Conservation (phyloP, 1,284 basidiomycete species). For the Jaminaea rosea region DNA sequence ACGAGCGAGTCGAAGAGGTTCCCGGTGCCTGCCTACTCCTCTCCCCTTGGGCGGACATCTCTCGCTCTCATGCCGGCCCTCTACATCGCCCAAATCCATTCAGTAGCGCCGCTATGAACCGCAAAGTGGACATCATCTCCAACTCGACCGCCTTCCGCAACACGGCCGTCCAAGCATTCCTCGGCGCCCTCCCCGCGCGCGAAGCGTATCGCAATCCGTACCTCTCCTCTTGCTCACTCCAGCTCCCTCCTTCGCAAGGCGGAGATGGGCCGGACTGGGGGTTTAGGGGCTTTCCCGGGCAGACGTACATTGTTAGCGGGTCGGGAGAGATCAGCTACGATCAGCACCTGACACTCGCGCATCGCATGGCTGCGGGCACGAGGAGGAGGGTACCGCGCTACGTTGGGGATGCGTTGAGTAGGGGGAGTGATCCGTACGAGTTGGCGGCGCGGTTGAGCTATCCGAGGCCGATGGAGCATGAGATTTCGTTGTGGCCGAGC, state of each 20-base stretch:
- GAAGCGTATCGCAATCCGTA: slow-evolving; percentile 42
- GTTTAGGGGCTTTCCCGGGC: slow-evolving; percentile 31
- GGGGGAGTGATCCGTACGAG: slow-evolving; percentile 16
- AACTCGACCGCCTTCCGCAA: slow-evolving; percentile 34
- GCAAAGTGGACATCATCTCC: slow-evolving; percentile 32
- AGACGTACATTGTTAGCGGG: slow-evolving; percentile 31
- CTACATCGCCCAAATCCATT: slow-evolving; percentile 28
- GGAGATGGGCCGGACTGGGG: slow-evolving; percentile 29
- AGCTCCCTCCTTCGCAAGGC: slow-evolving; percentile 21
- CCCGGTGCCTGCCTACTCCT: slow-evolving; percentile 32
- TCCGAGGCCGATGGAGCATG: slow-evolving; percentile 24
- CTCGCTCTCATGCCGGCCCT: slow-evolving; percentile 40
- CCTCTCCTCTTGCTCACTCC: slow-evolving; percentile 36
- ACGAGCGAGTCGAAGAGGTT: slow-evolving; percentile 25
- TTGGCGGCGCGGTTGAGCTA: slow-evolving; percentile 20
- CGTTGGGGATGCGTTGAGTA: slow-evolving; percentile 17
- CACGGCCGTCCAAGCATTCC: slow-evolving; percentile 34
- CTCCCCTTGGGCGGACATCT: slow-evolving; percentile 42
- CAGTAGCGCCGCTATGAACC: slow-evolving; percentile 23
- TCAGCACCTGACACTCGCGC: slow-evolving; percentile 40
- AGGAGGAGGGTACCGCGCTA: slow-evolving; percentile 19
- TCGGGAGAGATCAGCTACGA: slow-evolving; percentile 37
- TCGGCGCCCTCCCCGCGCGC: slow-evolving; percentile 32
- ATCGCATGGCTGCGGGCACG: slow-evolving; percentile 34
- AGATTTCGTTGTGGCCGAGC: slow-evolving; percentile 7